Evolutionary conservation across 2,329 filamentous ascomycete genomes (phyloP), one percentile per base, ranked within the genome.

Genomic region (Cryphonectria carpinicola): DNA sequence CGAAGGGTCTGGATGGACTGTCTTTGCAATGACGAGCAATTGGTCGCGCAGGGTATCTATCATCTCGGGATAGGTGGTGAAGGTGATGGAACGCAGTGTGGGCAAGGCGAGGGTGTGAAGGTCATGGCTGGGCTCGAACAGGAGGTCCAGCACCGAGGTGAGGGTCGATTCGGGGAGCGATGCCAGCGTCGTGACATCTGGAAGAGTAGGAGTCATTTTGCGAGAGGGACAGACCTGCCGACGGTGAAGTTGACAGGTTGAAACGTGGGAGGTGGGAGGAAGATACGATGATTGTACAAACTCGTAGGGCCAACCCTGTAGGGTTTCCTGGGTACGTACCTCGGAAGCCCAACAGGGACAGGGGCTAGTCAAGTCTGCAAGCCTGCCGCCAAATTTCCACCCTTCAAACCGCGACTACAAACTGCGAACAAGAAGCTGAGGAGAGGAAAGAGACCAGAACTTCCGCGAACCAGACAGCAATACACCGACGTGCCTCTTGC

Each of bases 101-200:
- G 92, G 92, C 7, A 93, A 79, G 22, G 92, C 88, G 19, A 96
- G 85, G 17, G 86, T 84, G 80, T 95, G 93, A 1, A 98, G 88
- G 66, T 90, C 88, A 0, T 87, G 83, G 68, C 91, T 94, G 22
- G 93, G 93, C 79, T 98, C 95, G 81, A 98, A 97, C 71, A 97
- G 90, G 4, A 90, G 85, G 81, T 97, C 93, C 65, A 97, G 87
- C 65, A 90, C 83, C 5, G 81, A 77, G 52, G 84, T 85, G 69
- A 92, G 86, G 28, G 86, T 82, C 39, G 84, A 76, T 41, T 88
- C 84, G 25, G 89, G 78, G 65, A 91, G 86, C 63, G 82, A 81
- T 37, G 85, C 82, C 54, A 97, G 82, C 19, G 82, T 81, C 62
- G 83, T 78, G 76, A 91, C 84, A 39, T 85, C 78, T 17, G 92